Evolutionary conservation across 257 asterid genomes (phyloP), one percentile per base, ranked within the genome.

Genomic region (Plantago major): DNA sequence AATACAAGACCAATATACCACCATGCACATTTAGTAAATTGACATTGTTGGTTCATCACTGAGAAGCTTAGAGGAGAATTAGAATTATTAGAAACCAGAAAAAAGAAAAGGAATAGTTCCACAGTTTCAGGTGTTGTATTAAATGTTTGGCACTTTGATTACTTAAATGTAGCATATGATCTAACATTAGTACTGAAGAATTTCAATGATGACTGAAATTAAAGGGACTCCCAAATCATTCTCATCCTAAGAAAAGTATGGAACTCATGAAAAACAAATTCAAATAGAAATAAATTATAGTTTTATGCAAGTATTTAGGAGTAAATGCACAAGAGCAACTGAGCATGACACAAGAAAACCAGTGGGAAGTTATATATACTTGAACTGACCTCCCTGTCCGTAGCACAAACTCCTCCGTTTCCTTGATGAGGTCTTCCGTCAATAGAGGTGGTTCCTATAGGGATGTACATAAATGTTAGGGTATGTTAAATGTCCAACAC

Each of bases 321-420:
- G 43, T 66, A 42, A 58, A 11, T 51, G 62, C 37, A 46, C 44
- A 45, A 17, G 9, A 51, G 51, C 55, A 51, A 28, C 61, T 42
- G 67, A 26, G 2, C 9, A 49, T 50, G 40, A 19, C 48, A 68
- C 52, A 58, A 19, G 46, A 17, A 33, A 43, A 64, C 61, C 65
- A 45, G 45, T 63, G 12, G 44, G 50, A 63, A 51, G 44, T 42
- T 13, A 37, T 28, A 57, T 59, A 45, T n/a, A 62, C 47, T 52
- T 71, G 46, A 65, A 74, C 89, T 76, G 64, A 92, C 99, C 99
- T 93, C 67, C 99, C 96, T 50, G 99, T 93, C 66, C 99, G 84
- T 40, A 87, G 83, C 68, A 93, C 97, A 71, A 93, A 89, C 78
- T 93, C 99, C 79, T 93, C 99, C 13, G 97, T 93, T 78, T 93